Conservation (phyloP, 2,329 filamentous ascomycete species). For the Hypocreales sp. region DNA sequence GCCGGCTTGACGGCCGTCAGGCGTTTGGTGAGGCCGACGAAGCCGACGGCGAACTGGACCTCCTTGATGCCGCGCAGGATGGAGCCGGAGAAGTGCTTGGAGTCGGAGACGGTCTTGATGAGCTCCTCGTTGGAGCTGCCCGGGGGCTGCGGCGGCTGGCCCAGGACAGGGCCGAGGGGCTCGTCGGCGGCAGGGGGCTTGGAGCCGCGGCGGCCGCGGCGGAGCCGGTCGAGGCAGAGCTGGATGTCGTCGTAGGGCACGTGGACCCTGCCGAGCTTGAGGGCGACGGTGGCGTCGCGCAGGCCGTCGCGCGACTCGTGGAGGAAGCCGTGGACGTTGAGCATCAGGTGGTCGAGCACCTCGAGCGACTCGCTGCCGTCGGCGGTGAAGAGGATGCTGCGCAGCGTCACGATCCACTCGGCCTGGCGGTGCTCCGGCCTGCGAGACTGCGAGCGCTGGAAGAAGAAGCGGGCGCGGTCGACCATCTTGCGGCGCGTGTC, state of each 20-base stretch:
- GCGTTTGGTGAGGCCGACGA: constrained; percentile 72
- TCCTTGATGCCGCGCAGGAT: constrained; percentile 88
- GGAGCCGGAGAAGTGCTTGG: constrained; percentile 81
- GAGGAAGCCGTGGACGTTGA: constrained; percentile 85
- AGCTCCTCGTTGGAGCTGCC: constrained; percentile 52
- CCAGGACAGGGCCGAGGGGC: constrained; percentile 47
- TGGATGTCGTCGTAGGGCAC: constrained; percentile 79
- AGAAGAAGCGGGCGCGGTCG: constrained; percentile 77
- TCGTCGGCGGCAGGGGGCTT: constrained; percentile 21
- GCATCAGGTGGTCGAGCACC: constrained; percentile 69
- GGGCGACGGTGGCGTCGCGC: constrained; percentile 72
- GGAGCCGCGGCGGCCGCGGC: constrained; percentile 23
- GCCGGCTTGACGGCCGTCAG: constrained; percentile 52
- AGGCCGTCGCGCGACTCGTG: constrained; percentile 76
- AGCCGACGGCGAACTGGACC: constrained; percentile 87
- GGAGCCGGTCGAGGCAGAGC: constrained; percentile 42
- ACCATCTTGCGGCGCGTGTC: constrained; percentile 88
- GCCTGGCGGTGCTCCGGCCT: constrained; percentile 50
- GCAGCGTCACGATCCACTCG: constrained; percentile 82
- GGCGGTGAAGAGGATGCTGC: constrained; percentile 78
- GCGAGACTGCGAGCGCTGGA: constrained; percentile 48
- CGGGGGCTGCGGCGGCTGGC: constrained; percentile 62
- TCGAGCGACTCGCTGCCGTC: constrained; percentile 76
- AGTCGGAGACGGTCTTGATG: constrained; percentile 76
- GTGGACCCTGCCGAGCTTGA: constrained; percentile 84